Percentiles rank a stretch among this genome's conserved stretches.
Conservation (phyloP, 1,139 yeast species). For the Yamadazyma spencermartinsiae region DNA sequence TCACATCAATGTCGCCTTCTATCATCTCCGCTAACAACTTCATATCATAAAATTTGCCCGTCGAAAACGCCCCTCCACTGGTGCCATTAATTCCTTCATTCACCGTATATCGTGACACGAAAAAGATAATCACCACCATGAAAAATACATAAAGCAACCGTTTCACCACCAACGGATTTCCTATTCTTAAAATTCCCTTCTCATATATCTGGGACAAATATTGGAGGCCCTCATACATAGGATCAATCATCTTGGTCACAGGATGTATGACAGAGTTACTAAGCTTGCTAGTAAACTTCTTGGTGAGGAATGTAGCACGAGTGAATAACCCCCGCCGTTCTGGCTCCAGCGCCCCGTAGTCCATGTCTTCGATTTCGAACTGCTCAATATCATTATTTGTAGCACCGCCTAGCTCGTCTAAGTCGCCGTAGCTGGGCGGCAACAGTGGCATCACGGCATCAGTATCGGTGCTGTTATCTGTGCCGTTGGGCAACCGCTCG, state of each 20-base stretch:
- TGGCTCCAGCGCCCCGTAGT: slow-evolving; percentile 10
- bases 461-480: too few relatives aligned
- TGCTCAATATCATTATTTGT: slow-evolving; percentile 29
- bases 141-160: slow-evolving; percentile 69
- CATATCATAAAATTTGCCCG: slow-evolving; percentile 66
- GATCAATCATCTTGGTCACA: slow-evolving; percentile 60
- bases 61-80: slow-evolving; percentile 45
- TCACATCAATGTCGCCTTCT: slow-evolving; percentile 50
- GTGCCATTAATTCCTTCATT: slow-evolving; percentile 47
- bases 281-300: slow-evolving; percentile 38
- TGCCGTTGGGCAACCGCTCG: too few relatives aligned
- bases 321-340: slow-evolving; percentile 25
- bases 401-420: slow-evolving; percentile 10
- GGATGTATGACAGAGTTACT: slow-evolving; percentile 51
- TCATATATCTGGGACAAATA: slow-evolving; percentile 52
- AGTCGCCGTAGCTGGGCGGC: slow-evolving; percentile 36
- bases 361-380: slow-evolving; percentile 44
- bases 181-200: slow-evolving; percentile 57
- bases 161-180: slow-evolving; percentile 84
- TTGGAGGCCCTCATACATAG: slow-evolving; percentile 61
- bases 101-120: slow-evolving; percentile 56
- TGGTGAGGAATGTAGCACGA: slow-evolving; percentile 33
- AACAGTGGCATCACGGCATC: slow-evolving; percentile 12
- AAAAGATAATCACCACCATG: slow-evolving; percentile 57
- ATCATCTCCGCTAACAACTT: slow-evolving; percentile 50